phyloP scores from a whole-genome alignment of 352 stramenopile species.

The Saprolegnia diclina region DNA sequence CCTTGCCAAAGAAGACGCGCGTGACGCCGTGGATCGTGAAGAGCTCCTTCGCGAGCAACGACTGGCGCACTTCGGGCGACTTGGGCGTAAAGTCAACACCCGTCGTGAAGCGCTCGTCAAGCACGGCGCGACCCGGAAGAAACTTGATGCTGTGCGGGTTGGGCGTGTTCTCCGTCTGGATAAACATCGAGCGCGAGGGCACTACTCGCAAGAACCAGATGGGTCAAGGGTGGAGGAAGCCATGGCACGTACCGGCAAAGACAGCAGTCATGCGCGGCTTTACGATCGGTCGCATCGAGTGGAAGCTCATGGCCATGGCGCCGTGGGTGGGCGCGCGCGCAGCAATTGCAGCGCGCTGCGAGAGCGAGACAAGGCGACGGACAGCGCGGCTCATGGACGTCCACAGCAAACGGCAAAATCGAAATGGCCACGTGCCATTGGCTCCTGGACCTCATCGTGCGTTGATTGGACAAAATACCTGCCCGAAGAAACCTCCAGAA shows the following conservation, averaged over 20 bases:
- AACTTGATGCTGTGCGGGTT: constrained; percentile 99
- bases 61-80: constrained; percentile 85
- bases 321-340: too few relatives aligned
- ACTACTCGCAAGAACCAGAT: neutral
- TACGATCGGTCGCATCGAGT: neutral
- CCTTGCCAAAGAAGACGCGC: constrained; percentile 95
- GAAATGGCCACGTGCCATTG: neutral
- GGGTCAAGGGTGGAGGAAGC: neutral
- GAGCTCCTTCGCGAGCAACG: constrained; percentile 92
- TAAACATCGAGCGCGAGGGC: constrained; percentile 91
- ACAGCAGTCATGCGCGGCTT: neutral
- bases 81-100: constrained; percentile 80
- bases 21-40: constrained; percentile 96
- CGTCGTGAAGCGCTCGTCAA: constrained; percentile 87
- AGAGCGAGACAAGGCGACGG: neutral
- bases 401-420: neutral
- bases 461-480: too few relatives aligned
- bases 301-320: neutral
- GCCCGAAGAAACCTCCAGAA: too few relatives aligned
- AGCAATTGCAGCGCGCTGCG: neutral
- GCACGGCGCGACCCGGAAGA: constrained; percentile 84
- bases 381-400: neutral
- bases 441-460: neutral
- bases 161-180: constrained; percentile 97
- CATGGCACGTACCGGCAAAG: constrained; percentile 6